Percentiles rank a stretch among this genome's conserved stretches.
Conservation (phyloP, 2,329 filamentous ascomycete genomes). For the Venturia aucupariae region DNA sequence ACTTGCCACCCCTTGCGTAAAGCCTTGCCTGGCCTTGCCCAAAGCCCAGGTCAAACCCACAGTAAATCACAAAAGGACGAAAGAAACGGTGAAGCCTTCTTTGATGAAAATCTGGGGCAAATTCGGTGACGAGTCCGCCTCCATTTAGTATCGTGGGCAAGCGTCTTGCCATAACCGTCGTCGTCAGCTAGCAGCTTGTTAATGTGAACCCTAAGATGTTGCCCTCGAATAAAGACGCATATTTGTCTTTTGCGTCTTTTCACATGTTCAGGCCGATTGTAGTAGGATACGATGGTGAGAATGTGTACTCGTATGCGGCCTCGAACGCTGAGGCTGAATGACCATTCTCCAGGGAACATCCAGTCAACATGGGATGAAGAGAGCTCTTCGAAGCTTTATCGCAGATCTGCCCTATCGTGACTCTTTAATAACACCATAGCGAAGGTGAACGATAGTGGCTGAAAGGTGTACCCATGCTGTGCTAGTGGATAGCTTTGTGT, state of each 20-base stretch:
- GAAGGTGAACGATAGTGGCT: not conserved
- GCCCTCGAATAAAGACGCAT: not conserved
- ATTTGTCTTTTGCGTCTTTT: not conserved
- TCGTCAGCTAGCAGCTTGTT: not conserved
- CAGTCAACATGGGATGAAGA: not conserved
- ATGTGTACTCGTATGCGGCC: not conserved
- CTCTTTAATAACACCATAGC: not conserved
- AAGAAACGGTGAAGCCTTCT: not conserved
- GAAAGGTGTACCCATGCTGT: not conserved
- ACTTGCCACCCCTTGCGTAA: not conserved
- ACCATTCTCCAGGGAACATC: not conserved
- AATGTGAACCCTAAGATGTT: too few relatives aligned
- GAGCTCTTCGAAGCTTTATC: not conserved
- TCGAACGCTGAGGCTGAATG: slow-evolving; percentile 5
- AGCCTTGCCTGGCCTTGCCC: not conserved
- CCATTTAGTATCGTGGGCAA: not conserved
- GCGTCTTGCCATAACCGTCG: not conserved
- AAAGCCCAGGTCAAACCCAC: not conserved
- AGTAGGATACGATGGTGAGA: too few relatives aligned
- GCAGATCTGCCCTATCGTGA: not conserved
- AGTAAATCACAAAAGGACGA: not conserved
- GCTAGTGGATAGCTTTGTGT: not conserved
- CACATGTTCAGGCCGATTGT: not conserved
- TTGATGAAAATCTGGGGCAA: not conserved
- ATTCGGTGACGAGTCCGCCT: not conserved